phyloP scores from a whole-genome alignment of 2,329 filamentous ascomycete genomes.

The Penicillium sp. region DNA sequence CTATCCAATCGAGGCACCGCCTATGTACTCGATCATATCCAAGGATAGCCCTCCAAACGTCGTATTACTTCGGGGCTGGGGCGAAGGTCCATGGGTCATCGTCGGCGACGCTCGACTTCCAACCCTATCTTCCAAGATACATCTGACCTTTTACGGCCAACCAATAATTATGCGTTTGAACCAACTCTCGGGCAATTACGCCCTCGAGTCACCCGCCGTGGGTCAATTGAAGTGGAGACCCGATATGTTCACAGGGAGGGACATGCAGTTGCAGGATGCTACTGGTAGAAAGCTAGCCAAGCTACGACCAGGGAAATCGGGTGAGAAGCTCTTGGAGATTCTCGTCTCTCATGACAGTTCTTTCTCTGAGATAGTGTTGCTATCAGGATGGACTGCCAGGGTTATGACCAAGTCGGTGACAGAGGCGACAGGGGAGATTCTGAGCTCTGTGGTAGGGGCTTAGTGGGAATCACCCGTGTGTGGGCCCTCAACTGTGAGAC shows the following conservation, averaged over 20 bases:
- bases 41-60: not conserved
- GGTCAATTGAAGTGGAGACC: conserved; percentile 1
- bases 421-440: not conserved
- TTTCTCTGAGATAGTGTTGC: not conserved
- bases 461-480: not conserved
- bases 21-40: not conserved
- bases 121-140: not conserved
- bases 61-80: not conserved
- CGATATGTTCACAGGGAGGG: not conserved
- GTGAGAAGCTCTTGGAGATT: not conserved
- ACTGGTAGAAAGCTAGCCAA: not conserved
- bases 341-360: not conserved
- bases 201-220: not conserved
- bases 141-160: not conserved
- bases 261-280: not conserved
- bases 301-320: not conserved
- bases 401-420: not conserved
- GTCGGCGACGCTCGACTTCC: not conserved
- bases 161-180: not conserved
- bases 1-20: not conserved
- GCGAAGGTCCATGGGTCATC: not conserved
- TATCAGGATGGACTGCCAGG: not conserved
- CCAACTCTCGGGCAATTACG: not conserved
- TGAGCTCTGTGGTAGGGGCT: not conserved
- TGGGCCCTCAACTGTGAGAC: too few relatives aligned